Base-by-base conservation (phyloP, 2,329 filamentous ascomycete species). In the Penicillium sp. region DNA sequence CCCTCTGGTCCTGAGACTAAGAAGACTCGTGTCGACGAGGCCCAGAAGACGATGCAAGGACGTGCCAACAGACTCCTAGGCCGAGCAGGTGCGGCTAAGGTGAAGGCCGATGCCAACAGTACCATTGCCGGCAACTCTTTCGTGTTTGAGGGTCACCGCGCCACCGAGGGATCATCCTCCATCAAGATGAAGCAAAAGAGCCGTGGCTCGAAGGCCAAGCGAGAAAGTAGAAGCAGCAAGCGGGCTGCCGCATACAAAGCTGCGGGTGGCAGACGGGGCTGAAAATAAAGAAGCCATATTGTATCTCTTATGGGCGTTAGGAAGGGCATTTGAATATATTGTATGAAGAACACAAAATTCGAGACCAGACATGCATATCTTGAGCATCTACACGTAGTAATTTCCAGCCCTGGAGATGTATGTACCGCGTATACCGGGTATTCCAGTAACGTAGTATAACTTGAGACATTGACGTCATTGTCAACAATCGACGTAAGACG, bases 61-160 rank as follows among this genome's bases (percentile, higher is more conserved):
- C 75, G 75, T 58, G 75, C 75, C 21, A 63, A 66, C 31, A 73
- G 71, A 57, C 64, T 78, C 13, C 65, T 78, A 46, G 76, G 76
- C 9, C 64, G 71, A 29, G 74, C 75, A 17, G 75, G 73, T 53
- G 75, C 73, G 6, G 70, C 72, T 33, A 72, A 75, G 63, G 43
- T 76, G 25, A 73, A 71, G 61, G 65, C 60, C 25, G 62, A 62
- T n/a, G 67, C 61, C 37, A 68, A 61, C 50, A 66, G 56, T 33
- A 62, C 62, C 13, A 71, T 73, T 56, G 67, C 71, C 5, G 66
- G 62, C 17, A 74, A 71, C 55, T 71, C 71, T 0, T 61, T 78
- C 42, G 72, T 80, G 21, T 80, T 80, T 58, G 78, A 80, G 60
- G 78, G 78, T 19, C 71, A 78, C 56, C 75, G 78, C 29, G 78